Conservation (phyloP, 129 eudicot genomes). For the Solidago caesia region DNA sequence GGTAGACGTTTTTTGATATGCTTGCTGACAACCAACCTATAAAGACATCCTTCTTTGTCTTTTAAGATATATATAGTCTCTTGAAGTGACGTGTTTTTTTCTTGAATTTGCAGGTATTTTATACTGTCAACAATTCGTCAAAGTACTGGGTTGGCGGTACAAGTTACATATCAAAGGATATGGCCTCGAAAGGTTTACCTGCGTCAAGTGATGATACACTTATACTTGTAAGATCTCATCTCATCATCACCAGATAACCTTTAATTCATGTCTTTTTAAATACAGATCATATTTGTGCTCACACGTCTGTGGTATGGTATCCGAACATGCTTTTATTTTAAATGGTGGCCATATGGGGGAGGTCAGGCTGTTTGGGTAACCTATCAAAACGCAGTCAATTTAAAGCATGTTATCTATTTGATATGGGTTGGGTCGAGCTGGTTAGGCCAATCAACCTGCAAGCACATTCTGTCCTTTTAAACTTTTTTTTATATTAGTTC, state of each 20-base stretch:
- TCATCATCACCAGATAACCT: not conserved
- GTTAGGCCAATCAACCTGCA: too few relatives aligned
- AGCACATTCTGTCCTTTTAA: too few relatives aligned
- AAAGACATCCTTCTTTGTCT: not conserved
- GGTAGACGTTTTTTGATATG: conserved; percentile 45
- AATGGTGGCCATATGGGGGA: too few relatives aligned
- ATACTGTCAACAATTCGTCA: conserved; percentile 89
- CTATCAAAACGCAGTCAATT: too few relatives aligned
- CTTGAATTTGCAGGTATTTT: conserved; percentile 52
- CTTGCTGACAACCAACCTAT: too few relatives aligned
- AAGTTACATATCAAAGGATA: conserved; percentile 84
- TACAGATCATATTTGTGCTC: too few relatives aligned
- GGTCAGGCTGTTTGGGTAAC: too few relatives aligned
- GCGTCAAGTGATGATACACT: conserved; percentile 81
- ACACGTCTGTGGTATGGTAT: too few relatives aligned
- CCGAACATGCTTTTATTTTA: too few relatives aligned
- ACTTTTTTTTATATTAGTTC: too few relatives aligned
- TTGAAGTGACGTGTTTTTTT: not conserved
- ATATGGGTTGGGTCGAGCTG: too few relatives aligned
- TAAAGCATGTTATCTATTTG: too few relatives aligned
- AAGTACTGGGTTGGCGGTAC: conserved; percentile 87
- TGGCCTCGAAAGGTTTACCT: conserved; percentile 92
- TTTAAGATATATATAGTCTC: not conserved
- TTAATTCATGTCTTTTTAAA: not conserved
- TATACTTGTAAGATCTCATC: conserved; percentile 55